Evolutionary conservation across 2,329 filamentous ascomycete genomes (phyloP), one percentile per base, ranked within the genome.

Genomic region (Phialophora verrucosa): DNA sequence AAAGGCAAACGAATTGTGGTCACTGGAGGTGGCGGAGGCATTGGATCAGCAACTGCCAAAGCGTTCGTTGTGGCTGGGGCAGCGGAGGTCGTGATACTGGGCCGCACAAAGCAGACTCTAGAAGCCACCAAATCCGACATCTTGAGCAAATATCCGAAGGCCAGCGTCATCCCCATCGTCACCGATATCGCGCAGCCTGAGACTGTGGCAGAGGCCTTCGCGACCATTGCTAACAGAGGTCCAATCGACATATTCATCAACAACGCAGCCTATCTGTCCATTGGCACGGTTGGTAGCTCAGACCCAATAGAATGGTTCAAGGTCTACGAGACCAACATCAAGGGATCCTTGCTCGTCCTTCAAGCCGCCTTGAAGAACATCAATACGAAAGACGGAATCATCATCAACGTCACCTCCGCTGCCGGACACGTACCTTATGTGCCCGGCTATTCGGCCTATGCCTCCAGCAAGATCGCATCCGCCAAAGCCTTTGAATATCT

Each of bases 401-500:
- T 61, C 20, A 49, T 58, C 23, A 44, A 50, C 35, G 51, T 54
- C 50, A 49, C 47, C 50, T 44, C 54, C 20, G 51, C 12, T n/a
- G 59, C 32, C 11, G 54, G 55, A 7, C 53, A 61, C 20, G 17
- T 66, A 14, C 59, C 44, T 7, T 14, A 10, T 20, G 17, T 56
- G 12, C 17, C 62, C 3, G 31, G 20, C 12, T 27, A n/a, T 27
- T 49, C 42, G 62, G 64, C 68, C 2, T 84, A 84, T 70, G 73
- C 76, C 12, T 74, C 76, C 0, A 78, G 78, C 55, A 84, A 84
- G 74, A 63, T 80, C n/a, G 78, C 79, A 0, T 71, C 75, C 0
- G 74, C 75, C 50, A 81, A 79, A 64, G 63, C 82, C 17, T 78
- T 82, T 55, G 78, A 83, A 58, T 76, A 74, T 53, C 69, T 83